Base-by-base conservation (phyloP, 1,139 yeast species). In the Lodderomyces parapsilosis region DNA sequence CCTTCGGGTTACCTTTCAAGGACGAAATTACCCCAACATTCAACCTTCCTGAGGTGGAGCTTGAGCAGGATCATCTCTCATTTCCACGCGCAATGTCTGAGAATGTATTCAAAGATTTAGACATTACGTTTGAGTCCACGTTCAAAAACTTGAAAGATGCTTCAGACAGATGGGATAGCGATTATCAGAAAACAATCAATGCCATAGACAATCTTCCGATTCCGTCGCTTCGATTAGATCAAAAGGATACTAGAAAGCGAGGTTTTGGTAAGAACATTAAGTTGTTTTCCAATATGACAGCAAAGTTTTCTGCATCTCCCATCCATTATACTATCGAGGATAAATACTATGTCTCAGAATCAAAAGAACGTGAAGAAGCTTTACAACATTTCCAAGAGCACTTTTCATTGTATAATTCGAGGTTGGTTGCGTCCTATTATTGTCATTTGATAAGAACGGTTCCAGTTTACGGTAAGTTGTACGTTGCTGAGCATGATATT, bases 381-480 rank as follows among this genome's bases (percentile, higher is more conserved):
- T 76, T 70, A 44, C 60, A 55, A 18, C 68, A 87, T 46, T 91
- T 83, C 59, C 71, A 79, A 43, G 59, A 66, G 1, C 86, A 83
- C 55, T 91, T 91, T 55, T 80, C 93, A 0, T 65, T 89, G 10
- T 72, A 70, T 1, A 62, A 70, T 2, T 81, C 78, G 38, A 59
- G 60, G 6, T 66, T 91, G 43, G 62, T 83, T 0, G 83, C 96
- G 0, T 74, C 89, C 1, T 91, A 87, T 56, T 83, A 79, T 55
- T 76, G 86, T 6, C 87, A 88, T 60, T 62, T 90, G 23, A 82
- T 78, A 48, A 78, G 86, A 49, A 77, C 86, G 2, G 63, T 87
- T 14, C 96, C 96, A 0, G 69, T 84, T 4, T 87, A 86, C 62
- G 98, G 98, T 2, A 87, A 87, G 57, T 57, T 91, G 2, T 89